A percentile compares a stretch with the other conserved stretches of the same genome.
phyloP scores from a whole-genome alignment of 1,139 yeast genomes.

The Dujonia santamariae region DNA sequence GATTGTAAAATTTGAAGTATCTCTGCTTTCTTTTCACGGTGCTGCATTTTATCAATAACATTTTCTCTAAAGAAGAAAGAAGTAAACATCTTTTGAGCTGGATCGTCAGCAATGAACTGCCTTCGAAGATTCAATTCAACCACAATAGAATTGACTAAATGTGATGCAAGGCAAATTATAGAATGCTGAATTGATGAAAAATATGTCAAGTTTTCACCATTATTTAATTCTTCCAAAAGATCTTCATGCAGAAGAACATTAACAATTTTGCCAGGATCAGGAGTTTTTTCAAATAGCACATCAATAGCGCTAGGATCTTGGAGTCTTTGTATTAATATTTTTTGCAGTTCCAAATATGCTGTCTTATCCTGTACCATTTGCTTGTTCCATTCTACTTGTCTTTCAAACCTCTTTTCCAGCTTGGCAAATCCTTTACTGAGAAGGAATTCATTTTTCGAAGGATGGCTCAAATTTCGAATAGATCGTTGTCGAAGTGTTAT shows the following conservation, averaged over 20 bases:
- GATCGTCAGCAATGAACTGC: conserved; percentile 13
- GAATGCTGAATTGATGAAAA: conserved; percentile 19
- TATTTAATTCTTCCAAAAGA: conserved; percentile 4
- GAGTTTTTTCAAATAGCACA: conserved; percentile 1
- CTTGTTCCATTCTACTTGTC: too few species aligned
- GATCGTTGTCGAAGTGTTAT: too few species aligned
- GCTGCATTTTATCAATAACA: conserved; percentile 15
- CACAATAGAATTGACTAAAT: conserved; percentile 20
- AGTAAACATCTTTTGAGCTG: conserved; percentile 7
- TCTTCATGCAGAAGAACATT: conserved; percentile 8
- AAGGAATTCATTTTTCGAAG: too few species aligned
- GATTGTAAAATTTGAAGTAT: conserved; percentile 13
- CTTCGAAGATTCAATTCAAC: conserved; percentile 24
- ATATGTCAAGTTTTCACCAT: conserved; percentile 5
- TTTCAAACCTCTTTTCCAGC: too few species aligned
- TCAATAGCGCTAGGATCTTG: conserved; percentile 1
- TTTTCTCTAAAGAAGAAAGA: conserved; percentile 15
- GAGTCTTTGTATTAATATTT: conserved; percentile 3
- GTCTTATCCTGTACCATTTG: too few species aligned
- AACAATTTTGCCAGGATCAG: not conserved
- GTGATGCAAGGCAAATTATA: conserved; percentile 12
- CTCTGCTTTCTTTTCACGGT: conserved; percentile 13
- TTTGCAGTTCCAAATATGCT: too few species aligned
- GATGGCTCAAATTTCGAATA: too few species aligned
- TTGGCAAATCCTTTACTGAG: too few species aligned